A percentile compares a stretch with the other conserved stretches of the same genome.
Conservation (phyloP, 1,284 basidiomycete species). For the Malassezia equina region DNA sequence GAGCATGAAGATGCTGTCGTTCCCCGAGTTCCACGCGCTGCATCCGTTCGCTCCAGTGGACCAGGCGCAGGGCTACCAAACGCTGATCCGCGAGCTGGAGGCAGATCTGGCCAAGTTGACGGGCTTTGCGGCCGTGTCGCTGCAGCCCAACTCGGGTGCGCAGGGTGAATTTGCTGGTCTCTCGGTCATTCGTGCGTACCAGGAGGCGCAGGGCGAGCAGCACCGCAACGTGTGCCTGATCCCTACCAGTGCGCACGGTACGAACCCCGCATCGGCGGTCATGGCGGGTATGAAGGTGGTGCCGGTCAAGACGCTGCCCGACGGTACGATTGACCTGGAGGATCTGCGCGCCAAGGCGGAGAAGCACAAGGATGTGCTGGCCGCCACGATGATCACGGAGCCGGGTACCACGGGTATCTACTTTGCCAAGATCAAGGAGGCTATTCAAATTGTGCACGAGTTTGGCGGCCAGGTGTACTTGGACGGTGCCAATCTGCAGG, state of each 20-base stretch:
- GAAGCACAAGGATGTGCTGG: conserved; percentile 79
- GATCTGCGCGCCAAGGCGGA: conserved; percentile 80
- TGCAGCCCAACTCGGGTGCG: conserved; percentile 96
- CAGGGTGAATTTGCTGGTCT: conserved; percentile 91
- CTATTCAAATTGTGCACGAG: conserved; percentile 84
- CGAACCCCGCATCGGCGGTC: conserved; percentile 63
- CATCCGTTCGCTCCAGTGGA: conserved; percentile 87
- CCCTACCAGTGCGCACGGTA: conserved; percentile 88
- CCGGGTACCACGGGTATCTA: conserved; percentile 90
- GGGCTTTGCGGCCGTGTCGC: conserved; percentile 82
- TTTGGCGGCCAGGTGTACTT: conserved; percentile 95
- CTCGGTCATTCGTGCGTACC: conserved; percentile 84
- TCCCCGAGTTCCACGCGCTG: conserved; percentile 77
- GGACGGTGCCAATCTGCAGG: conserved; percentile 88
- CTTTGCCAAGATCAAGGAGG: conserved; percentile 80
- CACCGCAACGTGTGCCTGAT: conserved; percentile 88
- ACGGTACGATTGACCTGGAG: conserved; percentile 78
- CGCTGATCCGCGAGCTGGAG: conserved; percentile 81
- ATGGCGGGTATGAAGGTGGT: conserved; percentile 97
- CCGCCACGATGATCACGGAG: conserved; percentile 80
- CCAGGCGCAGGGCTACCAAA: conserved; percentile 77
- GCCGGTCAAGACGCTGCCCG: conserved; percentile 71
- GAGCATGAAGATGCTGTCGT: conserved; percentile 89
- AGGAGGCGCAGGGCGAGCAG: conserved; percentile 72
- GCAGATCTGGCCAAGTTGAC: conserved; percentile 83